Percentiles rank a stretch among this genome's conserved stretches.
phyloP scores from a whole-genome alignment of 208 protist species.

The Naegleria lovaniensis region DNA sequence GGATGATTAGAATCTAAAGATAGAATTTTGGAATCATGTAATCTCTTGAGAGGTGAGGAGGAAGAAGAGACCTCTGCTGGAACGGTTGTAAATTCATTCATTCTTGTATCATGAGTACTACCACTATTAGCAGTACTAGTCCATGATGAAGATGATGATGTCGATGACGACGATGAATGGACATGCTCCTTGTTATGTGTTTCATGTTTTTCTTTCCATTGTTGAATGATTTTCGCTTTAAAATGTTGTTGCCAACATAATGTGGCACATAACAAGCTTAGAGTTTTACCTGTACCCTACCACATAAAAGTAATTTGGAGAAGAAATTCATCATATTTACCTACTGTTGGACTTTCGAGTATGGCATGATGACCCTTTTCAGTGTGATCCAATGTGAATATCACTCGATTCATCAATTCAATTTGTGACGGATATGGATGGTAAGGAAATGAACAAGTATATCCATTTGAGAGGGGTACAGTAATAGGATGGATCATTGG shows the following conservation, averaged over 20 bases:
- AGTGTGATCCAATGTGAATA: background rate
- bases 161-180: too few species aligned
- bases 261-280: slow-evolving; percentile 87
- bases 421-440: background rate
- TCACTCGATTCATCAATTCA: background rate
- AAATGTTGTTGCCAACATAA: slow-evolving; percentile 69
- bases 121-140: too few species aligned
- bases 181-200: too few species aligned
- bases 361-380: slow-evolving; percentile 63
- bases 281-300: slow-evolving; percentile 90
- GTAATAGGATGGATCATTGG: too few species aligned
- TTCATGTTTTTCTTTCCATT: slow-evolving; percentile 2
- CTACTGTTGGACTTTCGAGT: slow-evolving; percentile 84
- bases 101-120: too few species aligned
- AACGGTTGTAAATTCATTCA: too few species aligned
- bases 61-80: background rate
- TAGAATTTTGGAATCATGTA: too few species aligned
- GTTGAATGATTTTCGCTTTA: background rate
- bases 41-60: background rate
- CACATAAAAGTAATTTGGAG: too few species aligned
- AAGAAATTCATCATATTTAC: too few species aligned
- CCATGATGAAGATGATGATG: too few species aligned
- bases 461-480: too few species aligned
- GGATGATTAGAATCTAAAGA: too few species aligned
- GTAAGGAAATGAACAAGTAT: background rate